Conservation (phyloP, 1,284 basidiomycete species). For the Ceratobasidium sp. region DNA sequence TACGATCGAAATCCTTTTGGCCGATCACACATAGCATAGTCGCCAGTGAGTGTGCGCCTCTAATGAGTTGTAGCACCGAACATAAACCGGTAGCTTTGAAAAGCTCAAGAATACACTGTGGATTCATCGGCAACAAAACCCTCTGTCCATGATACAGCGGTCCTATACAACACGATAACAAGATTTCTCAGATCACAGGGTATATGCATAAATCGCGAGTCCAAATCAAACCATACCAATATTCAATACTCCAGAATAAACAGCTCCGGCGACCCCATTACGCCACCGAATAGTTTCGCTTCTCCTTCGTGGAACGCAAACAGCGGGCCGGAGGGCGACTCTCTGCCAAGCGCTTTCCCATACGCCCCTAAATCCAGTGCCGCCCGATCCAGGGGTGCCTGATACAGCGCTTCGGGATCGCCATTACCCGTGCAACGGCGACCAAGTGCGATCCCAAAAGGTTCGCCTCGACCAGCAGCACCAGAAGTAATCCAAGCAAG, state of each 20-base stretch:
- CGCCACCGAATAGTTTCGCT: conserved; percentile 28
- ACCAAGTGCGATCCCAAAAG: conserved; percentile 23
- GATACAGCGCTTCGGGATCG: conserved; percentile 1
- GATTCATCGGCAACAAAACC: too few relatives aligned
- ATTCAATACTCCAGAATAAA: conserved; percentile 35
- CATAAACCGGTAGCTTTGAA: too few relatives aligned
- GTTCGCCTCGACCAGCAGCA: neutral
- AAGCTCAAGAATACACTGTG: too few relatives aligned
- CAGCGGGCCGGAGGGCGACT: conserved; percentile 8
- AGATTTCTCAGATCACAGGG: neutral
- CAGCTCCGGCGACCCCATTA: conserved; percentile 18
- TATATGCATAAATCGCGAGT: conserved; percentile 2
- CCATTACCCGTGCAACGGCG: neutral
- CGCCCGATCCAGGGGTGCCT: conserved; percentile 14
- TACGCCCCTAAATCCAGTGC: conserved; percentile 27
- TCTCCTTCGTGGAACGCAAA: conserved; percentile 38
- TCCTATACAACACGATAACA: neutral
- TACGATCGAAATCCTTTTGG: too few relatives aligned
- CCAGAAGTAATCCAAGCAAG: conserved; percentile 31
- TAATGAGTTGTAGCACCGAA: too few relatives aligned
- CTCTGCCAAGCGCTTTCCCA: neutral
- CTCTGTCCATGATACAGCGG: too few relatives aligned
- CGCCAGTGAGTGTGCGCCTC: too few relatives aligned
- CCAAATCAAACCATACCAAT: neutral
- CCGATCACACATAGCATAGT: too few relatives aligned